Base-by-base conservation (phyloP, 2,329 filamentous ascomycete genomes). In the Alternaria incomplexa region DNA sequence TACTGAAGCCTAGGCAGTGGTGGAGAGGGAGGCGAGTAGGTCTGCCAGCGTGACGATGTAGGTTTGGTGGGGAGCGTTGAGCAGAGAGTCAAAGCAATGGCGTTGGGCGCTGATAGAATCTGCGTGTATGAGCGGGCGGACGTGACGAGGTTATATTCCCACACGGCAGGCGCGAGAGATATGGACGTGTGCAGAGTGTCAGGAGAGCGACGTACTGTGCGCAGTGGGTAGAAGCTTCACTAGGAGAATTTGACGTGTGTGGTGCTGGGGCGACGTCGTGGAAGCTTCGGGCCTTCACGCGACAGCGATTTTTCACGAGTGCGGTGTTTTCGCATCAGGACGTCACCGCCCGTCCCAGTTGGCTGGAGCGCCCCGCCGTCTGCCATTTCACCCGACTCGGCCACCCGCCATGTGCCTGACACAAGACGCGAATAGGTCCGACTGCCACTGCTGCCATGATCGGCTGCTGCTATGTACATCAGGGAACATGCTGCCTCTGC, bases 1-100 rank as follows among this genome's bases (percentile, higher is more conserved):
- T 76, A 62, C 69, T 55, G 71, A 62, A 77, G 77, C 78, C 78
- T 78, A 78, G 52, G 76, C 78, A 79, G 76, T 70, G 58, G 54
- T 47, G 50, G 47, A 58, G 54, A 23, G 40, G 48, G 66, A 59
- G 32, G 52, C 59, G 46, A 63, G 61, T 67, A 63, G 56, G 70
- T 69, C 64, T 72, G 77, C 77, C 77, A 79, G 77, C 72, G 75
- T 79, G 77, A 73, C 69, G 68, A 58, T 64, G 64, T 52, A 26
- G 59, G 57, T 60, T 45, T 56, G 66, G 54, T 12, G 30, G 47
- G 30, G 36, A 23, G 53, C 57, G 58, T 36, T 50, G 63, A 60
- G 61, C 47, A 53, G 56, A 50, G 43, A 30, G 51, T 61, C 58
- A 62, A 64, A 64, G 68, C 64, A 71, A 70, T 65, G 69, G 67